A percentile compares a stretch with the other conserved stretches of the same genome.
These are phyloP conservation scores for Penicillium coprophilum DNA, from an alignment of 495 filamentous ascomycete genomes.

Conservation along the genomic window DNA sequence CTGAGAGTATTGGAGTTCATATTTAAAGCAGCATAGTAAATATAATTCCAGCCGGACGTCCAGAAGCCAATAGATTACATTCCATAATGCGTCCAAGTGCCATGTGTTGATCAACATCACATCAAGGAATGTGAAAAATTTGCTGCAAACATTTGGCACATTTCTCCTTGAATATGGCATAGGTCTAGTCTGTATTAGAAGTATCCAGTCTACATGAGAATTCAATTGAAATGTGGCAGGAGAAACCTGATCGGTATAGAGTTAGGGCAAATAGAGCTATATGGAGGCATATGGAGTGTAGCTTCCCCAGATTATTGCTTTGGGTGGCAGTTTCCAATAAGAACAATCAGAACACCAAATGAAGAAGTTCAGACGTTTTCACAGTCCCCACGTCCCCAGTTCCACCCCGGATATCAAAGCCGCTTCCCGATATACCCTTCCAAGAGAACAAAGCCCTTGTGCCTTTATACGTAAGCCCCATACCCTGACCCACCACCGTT, in stretches of 20 bases:
- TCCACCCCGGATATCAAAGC: background rate
- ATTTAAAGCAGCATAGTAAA: too few relatives aligned
- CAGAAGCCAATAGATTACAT: conserved; percentile 3
- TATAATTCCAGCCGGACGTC: background rate
- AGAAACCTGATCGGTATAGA: background rate
- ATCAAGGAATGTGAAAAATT: conserved; percentile 3
- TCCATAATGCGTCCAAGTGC: background rate
- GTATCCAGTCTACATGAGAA: background rate
- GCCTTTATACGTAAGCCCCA: conserved; percentile 21
- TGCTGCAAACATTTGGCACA: conserved; percentile 1
- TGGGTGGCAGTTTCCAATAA: background rate
- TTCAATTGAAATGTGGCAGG: background rate
- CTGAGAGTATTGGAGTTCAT: background rate
- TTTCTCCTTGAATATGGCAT: background rate
- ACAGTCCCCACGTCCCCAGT: background rate
- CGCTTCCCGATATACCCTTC: background rate
- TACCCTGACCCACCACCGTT: conserved; percentile 18
- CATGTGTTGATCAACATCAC: conserved; percentile 3
- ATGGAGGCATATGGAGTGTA: too few relatives aligned
- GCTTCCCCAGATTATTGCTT: background rate
- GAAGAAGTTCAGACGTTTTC: background rate
- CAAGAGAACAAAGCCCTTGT: conserved; percentile 18
- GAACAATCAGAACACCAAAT: conserved; percentile 1
- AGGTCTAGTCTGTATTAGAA: background rate
- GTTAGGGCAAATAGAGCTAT: too few relatives aligned